Percentiles rank a stretch among this genome's conserved stretches.
phyloP scores from a whole-genome alignment of 352 stramenopile genomes.

The Nothophytophthora sp. region DNA sequence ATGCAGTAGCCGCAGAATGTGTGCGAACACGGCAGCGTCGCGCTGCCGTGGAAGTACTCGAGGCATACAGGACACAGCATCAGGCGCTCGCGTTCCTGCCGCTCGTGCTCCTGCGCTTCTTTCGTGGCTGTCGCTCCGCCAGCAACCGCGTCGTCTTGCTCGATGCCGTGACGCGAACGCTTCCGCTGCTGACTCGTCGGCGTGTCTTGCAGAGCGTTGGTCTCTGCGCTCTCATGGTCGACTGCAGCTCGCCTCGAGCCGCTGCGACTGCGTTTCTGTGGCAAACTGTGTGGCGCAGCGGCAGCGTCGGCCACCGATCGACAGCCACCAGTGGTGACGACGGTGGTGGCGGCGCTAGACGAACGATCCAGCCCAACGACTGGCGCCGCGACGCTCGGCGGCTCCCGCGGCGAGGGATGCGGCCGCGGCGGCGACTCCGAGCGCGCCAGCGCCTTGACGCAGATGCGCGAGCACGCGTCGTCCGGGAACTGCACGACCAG shows the following conservation, averaged over 20 bases:
- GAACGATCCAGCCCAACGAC: no score
- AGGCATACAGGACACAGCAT: slow-evolving; percentile 85
- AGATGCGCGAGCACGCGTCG: slow-evolving; percentile 36
- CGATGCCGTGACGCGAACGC: slow-evolving; percentile 30
- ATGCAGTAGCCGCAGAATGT: slow-evolving; percentile 85
- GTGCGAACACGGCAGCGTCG: slow-evolving; percentile 81
- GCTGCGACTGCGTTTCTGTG: slow-evolving; percentile 28
- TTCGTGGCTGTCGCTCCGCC: slow-evolving; percentile 5
- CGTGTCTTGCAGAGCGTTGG: slow-evolving; percentile 19
- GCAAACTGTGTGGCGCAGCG: slow-evolving; percentile 15
- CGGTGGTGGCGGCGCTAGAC: no score
- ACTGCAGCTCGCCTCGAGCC: slow-evolving; percentile 12
- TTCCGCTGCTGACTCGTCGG: slow-evolving; percentile 37
- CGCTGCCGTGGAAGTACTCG: slow-evolving; percentile 78
- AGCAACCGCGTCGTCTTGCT: slow-evolving; percentile 17
- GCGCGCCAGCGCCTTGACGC: slow-evolving; percentile 33
- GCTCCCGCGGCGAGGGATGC: slow-evolving; percentile 21
- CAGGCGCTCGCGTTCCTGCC: slow-evolving; percentile 60
- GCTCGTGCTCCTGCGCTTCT: slow-evolving; percentile 22
- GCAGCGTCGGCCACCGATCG: slow-evolving; percentile 8
- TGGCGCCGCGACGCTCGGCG: no score
- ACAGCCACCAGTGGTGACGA: slow-evolving; percentile 21
- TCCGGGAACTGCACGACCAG: slow-evolving; percentile 54
- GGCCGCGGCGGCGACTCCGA: not conserved
- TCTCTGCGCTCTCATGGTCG: slow-evolving; percentile 21